These are phyloP conservation scores for Botrytis porri DNA, from an alignment of 2,329 filamentous ascomycete genomes.

Conservation along the genomic window DNA sequence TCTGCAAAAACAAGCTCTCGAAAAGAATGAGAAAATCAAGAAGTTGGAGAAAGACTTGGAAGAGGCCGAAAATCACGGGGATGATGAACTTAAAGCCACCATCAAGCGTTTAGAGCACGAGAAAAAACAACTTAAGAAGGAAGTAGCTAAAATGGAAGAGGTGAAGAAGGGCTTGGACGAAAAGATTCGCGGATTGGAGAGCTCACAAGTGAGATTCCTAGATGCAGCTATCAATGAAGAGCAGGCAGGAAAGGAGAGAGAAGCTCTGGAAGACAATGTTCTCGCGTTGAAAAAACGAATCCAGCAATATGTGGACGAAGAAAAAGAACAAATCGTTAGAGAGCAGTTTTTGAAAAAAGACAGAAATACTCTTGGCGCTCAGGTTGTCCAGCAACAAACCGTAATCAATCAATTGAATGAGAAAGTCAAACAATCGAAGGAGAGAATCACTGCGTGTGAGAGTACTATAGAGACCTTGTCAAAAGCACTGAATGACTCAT, in stretches of 20 bases:
- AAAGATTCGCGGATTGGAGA: not conserved
- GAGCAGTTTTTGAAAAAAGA: rapidly evolving
- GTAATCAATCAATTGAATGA: not conserved
- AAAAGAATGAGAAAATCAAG: not conserved
- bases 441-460: not conserved
- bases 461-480: rapidly evolving
- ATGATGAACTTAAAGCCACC: not conserved
- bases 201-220: not conserved
- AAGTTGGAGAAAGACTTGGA: not conserved
- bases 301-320: not conserved
- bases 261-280: too few relatives aligned
- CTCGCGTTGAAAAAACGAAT: too few relatives aligned
- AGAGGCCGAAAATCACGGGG: not conserved
- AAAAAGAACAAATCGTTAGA: not conserved
- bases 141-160: not conserved
- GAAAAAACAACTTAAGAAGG: not conserved
- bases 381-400: not conserved
- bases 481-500: not conserved
- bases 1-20: not conserved
- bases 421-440: not conserved
- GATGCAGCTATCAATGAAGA: not conserved
- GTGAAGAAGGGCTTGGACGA: rapidly evolving
- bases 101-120: not conserved
- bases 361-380: not conserved
- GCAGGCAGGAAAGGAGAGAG: not conserved